Base-by-base conservation (phyloP, 2,329 filamentous ascomycete species). In the Phoma sp. region DNA sequence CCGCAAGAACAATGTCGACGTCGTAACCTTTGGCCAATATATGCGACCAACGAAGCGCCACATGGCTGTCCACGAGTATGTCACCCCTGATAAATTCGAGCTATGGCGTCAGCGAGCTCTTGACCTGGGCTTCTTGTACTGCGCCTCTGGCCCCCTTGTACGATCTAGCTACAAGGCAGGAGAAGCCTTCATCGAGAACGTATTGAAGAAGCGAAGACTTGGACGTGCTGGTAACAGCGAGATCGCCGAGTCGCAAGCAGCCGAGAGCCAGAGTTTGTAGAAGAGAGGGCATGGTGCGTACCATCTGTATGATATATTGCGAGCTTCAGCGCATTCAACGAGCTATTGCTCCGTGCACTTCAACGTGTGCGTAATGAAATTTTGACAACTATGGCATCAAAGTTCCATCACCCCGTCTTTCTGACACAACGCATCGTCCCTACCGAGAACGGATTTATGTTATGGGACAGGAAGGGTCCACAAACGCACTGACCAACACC, bases 21-120 rank as follows among this genome's bases (percentile, higher is more conserved):
- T 99, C 12, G 92, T 99, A 54, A 99, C 95, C 0, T 99, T 99
- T 66, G 95, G 95, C n/a, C 95, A 99, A 81, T 99, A 99, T 81
- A 99, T 99, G 95, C 91, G 94, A 10, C 95, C 95, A 1, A 99
- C 95, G 4, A 99, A 98, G 82, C 86, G 94, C 39, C 95, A 99
- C 76, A 94, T 99, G 86, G 89, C 96, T 76, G 95, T 99, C 29
- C 90, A 96, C 71, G 92, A 94, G 75, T 99, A 99, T 74, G 85
- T 99, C 41, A 94, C 92, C 0, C 95, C 95, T 0, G 91, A 90
- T 58, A 87, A 88, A 60, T 99, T 99, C 72, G 94, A 98, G 72
- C 80, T 90, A 69, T 99, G 95, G 95, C 86, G 90, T 57, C 86
- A 92, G 78, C 86, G 92, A 46, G 94, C 95, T 35, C 82, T 98